These are phyloP conservation scores for Thalia dealbata DNA, from an alignment of 176 grass and related monocot genomes.

Conservation along the genomic window DNA sequence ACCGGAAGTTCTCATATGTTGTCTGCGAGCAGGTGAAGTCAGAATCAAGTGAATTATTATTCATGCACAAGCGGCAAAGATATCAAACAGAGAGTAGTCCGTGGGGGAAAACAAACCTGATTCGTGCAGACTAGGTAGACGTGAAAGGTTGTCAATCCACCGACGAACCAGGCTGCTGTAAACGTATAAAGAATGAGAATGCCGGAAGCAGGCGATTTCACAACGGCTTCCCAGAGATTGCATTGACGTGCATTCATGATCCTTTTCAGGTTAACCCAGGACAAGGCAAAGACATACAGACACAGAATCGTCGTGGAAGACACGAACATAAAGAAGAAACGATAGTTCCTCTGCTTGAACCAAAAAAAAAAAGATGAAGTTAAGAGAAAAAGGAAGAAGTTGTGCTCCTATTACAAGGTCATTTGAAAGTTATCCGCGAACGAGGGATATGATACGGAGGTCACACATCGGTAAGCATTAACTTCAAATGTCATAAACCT, in stretches of 20 bases:
- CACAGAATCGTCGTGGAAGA: slow-evolving; percentile 64
- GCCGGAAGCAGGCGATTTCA: slow-evolving; percentile 54
- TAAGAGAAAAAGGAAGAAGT: neutral
- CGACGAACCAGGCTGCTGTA: slow-evolving; percentile 81
- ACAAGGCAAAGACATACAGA: slow-evolving; percentile 67
- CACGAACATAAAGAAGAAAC: slow-evolving; percentile 86
- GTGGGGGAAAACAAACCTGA: slow-evolving; percentile 41
- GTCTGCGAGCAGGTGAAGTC: slow-evolving; percentile 9
- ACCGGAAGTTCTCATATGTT: slow-evolving; percentile 29
- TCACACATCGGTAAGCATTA: too few species aligned
- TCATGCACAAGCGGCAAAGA: neutral
- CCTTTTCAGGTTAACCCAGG: slow-evolving; percentile 57
- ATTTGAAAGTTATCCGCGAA: neutral
- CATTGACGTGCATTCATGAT: slow-evolving; percentile 12
- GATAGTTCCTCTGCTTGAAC: slow-evolving; percentile 56
- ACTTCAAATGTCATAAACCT: too few species aligned
- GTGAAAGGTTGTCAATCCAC: slow-evolving; percentile 85
- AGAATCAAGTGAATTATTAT: neutral
- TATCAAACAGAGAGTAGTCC: neutral
- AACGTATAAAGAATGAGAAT: slow-evolving; percentile 80
- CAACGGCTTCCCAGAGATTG: slow-evolving; percentile 34
- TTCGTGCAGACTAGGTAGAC: slow-evolving; percentile 79
- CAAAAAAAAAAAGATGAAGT: neutral
- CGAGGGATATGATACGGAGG: neutral
- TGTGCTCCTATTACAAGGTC: neutral